Conservation (phyloP, 1,284 basidiomycete genomes). For the Cryptococcus sp. region DNA sequence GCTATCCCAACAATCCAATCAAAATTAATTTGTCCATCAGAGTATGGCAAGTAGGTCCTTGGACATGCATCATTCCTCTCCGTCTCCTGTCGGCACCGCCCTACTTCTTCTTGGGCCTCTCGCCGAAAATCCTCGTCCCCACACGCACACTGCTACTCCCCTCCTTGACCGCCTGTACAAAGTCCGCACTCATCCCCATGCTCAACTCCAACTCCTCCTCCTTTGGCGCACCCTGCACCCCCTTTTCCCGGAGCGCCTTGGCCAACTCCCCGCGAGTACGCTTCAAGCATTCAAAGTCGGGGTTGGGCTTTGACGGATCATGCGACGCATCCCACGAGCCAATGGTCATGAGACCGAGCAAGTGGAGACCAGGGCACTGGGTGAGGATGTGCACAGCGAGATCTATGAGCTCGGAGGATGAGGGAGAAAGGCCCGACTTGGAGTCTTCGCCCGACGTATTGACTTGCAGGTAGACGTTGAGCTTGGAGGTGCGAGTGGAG, state of each 20-base stretch:
- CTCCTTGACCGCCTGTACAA: conserved; percentile 75
- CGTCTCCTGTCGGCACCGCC: background rate
- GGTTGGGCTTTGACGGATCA: conserved; percentile 61
- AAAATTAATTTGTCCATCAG: background rate
- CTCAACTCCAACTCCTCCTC: conserved; percentile 68
- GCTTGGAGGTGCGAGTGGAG: conserved; percentile 49
- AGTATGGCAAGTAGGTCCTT: background rate
- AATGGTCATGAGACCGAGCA: conserved; percentile 95
- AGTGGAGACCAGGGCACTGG: conserved; percentile 67
- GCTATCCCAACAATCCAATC: background rate
- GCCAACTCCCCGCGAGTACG: conserved; percentile 62
- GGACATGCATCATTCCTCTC: background rate
- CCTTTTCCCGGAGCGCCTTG: conserved; percentile 50
- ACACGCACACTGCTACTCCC: conserved; percentile 88
- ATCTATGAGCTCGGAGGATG: conserved; percentile 56
- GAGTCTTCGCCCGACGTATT: conserved; percentile 90
- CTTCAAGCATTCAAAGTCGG: conserved; percentile 74
- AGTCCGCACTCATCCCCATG: conserved; percentile 99
- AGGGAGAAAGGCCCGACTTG: conserved; percentile 78
- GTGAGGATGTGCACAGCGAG: conserved; percentile 70
- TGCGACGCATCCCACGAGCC: conserved; percentile 74
- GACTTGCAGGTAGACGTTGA: conserved; percentile 83
- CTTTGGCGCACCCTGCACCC: conserved; percentile 25
- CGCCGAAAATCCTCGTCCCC: conserved; percentile 87
- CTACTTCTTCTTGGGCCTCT: conserved; percentile 57